Evolutionary conservation across 495 filamentous ascomycete species (phyloP).

Genomic region (Tuber indicum): DNA sequence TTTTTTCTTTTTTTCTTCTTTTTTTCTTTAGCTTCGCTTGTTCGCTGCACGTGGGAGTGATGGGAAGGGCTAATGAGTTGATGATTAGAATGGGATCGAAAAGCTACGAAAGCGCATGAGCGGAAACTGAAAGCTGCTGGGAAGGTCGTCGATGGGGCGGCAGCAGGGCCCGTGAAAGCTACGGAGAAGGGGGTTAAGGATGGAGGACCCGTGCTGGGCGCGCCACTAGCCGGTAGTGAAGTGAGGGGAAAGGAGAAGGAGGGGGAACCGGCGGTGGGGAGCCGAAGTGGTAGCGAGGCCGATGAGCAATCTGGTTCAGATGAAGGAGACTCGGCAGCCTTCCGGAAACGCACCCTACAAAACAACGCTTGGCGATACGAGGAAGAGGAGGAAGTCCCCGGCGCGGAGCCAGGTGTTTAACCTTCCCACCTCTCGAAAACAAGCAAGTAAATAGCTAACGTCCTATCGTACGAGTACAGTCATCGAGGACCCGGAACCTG

Average conservation of each 20-base stretch:
- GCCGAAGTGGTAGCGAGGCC: conserved; percentile 35
- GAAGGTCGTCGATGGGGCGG: conserved; percentile 40
- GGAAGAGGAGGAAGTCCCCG: conserved; percentile 29
- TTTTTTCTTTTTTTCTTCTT: conserved; percentile 54
- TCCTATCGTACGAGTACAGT: not conserved
- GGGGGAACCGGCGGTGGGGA: conserved; percentile 29
- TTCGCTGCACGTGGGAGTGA: conserved; percentile 43
- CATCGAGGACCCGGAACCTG: conserved; percentile 28
- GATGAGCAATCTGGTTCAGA: conserved; percentile 42
- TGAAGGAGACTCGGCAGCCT: conserved; percentile 39
- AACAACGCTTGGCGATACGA: conserved; percentile 41
- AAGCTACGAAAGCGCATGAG: conserved; percentile 42
- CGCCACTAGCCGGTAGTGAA: conserved; percentile 24
- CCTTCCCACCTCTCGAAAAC: conserved; percentile 6
- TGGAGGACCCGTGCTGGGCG: conserved; percentile 31
- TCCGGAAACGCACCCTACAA: conserved; percentile 32
- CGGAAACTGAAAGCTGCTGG: conserved; percentile 44
- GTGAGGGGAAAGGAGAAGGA: conserved; percentile 39
- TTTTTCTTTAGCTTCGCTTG: conserved; percentile 53
- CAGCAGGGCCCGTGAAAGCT: conserved; percentile 44
- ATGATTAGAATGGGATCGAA: conserved; percentile 48
- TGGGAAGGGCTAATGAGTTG: conserved; percentile 41
- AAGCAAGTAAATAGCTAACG: not conserved
- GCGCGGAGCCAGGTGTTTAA: conserved; percentile 25
- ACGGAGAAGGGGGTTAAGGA: conserved; percentile 41